Evolutionary conservation across 768 basidiomycete species (phyloP).

Genomic region (Lactifluus volemus): DNA sequence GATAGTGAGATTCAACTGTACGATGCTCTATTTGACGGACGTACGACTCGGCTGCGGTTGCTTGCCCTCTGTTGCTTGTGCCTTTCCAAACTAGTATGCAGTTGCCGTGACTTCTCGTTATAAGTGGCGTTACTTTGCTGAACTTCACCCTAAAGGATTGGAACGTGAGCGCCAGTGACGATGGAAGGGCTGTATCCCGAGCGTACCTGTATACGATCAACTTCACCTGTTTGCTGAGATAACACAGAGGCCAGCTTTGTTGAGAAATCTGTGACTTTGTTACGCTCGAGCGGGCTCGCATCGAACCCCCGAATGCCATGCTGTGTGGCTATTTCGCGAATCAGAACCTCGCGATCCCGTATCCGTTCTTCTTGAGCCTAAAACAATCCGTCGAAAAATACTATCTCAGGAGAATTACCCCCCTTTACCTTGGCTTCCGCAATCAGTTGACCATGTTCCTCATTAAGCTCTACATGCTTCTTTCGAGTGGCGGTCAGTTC

Average conservation of each 20-base stretch:
- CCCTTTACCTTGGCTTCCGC: constrained; percentile 63
- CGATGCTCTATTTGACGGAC: constrained; percentile 14
- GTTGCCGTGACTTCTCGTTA: constrained; percentile 44
- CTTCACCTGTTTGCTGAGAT: constrained; percentile 50
- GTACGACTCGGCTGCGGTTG: constrained; percentile 51
- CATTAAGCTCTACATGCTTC: constrained; percentile 47
- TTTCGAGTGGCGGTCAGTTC: constrained; percentile 41
- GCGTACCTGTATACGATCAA: constrained; percentile 59
- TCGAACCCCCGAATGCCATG: constrained; percentile 69
- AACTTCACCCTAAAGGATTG: constrained; percentile 40
- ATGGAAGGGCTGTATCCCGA: not conserved
- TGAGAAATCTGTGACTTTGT: constrained; percentile 67
- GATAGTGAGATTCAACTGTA: not conserved
- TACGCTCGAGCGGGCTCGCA: constrained; percentile 57
- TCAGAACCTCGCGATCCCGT: constrained; percentile 58
- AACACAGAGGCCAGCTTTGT: constrained; percentile 55
- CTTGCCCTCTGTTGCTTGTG: constrained; percentile 45
- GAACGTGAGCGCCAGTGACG: not conserved
- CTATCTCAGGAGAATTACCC: not conserved
- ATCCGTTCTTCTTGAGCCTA: constrained; percentile 72
- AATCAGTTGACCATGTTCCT: constrained; percentile 55
- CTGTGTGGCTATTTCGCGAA: constrained; percentile 60
- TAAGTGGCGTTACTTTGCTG: constrained; percentile 55
- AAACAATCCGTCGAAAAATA: not conserved
- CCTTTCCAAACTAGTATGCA: constrained; percentile 47